These are phyloP conservation scores for Triglochin maritima DNA, from an alignment of 106 monocot genomes.

Conservation along the genomic window DNA sequence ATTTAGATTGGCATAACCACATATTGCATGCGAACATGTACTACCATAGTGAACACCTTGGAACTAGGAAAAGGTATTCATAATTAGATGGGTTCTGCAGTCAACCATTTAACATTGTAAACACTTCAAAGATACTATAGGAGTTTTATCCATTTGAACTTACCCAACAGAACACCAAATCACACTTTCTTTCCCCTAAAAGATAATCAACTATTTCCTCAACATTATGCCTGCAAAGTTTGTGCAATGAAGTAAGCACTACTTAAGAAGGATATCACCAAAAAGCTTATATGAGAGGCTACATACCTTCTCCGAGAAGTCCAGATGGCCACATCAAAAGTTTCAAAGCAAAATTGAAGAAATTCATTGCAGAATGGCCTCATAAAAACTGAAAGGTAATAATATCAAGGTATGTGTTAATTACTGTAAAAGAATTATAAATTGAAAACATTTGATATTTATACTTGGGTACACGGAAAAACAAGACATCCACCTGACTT, in stretches of 20 bases:
- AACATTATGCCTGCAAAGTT: conserved; percentile 57
- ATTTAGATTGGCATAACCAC: too few species aligned
- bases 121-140: background rate
- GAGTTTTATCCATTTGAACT: conserved; percentile 2
- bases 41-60: too few species aligned
- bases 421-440: background rate
- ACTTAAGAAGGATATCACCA: background rate
- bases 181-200: conserved; percentile 36
- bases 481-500: conserved; percentile 33
- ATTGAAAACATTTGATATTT: conserved; percentile 5
- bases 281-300: background rate
- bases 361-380: conserved; percentile 76
- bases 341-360: conserved; percentile 69
- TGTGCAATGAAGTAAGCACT: background rate
- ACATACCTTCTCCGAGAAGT: conserved; percentile 62
- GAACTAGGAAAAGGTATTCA: too few species aligned
- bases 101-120: background rate
- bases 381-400: conserved; percentile 40
- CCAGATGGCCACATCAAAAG: conserved; percentile 72
- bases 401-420: background rate
- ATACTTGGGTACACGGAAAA: too few species aligned
- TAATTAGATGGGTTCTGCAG: too few species aligned
- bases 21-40: too few species aligned
- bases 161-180: conserved; percentile 75
- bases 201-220: conserved; percentile 40